Conservation (phyloP, 495 filamentous ascomycete genomes). For the Penicillium chermesinum region DNA sequence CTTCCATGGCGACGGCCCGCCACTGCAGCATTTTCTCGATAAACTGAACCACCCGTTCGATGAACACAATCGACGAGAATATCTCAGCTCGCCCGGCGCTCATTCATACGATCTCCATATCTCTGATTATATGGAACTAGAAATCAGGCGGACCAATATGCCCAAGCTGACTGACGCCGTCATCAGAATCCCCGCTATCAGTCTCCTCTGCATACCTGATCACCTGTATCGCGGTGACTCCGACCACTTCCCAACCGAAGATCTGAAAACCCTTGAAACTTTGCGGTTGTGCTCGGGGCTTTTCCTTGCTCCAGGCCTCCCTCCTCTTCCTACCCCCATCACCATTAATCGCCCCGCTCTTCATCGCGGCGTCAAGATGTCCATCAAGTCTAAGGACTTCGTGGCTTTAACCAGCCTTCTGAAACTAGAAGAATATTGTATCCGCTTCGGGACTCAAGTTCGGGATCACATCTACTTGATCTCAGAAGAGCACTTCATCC, state of each 20-base stretch:
- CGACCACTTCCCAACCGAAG: slow-evolving; percentile 10
- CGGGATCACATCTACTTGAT: slow-evolving; percentile 17
- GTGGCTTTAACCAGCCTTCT: slow-evolving; percentile 31
- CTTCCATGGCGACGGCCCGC: slow-evolving; percentile 17
- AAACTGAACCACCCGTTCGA: neutral
- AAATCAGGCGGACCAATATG: slow-evolving; percentile 6
- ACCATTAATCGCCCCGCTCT: slow-evolving; percentile 23
- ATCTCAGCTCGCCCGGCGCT: neutral
- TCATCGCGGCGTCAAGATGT: slow-evolving; percentile 33
- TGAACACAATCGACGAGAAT: neutral
- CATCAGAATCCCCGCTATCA: slow-evolving; percentile 12
- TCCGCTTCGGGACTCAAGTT: slow-evolving; percentile 13
- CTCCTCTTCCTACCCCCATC: neutral
- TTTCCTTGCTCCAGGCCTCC: neutral
- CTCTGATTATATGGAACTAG: slow-evolving; percentile 15
- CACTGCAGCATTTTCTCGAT: neutral
- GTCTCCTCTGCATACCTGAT: slow-evolving; percentile 21
- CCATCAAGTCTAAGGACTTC: slow-evolving; percentile 26
- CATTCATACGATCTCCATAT: slow-evolving; percentile 22
- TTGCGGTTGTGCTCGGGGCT: slow-evolving; percentile 24
- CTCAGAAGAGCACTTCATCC: slow-evolving; percentile 28
- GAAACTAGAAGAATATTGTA: slow-evolving; percentile 37
- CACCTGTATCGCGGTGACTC: slow-evolving; percentile 24
- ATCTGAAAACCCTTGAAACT: slow-evolving; percentile 29
- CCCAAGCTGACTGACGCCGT: neutral